These are phyloP conservation scores for Phlegmacium glaucopus DNA, from an alignment of 768 basidiomycete species.

Conservation along the genomic window DNA sequence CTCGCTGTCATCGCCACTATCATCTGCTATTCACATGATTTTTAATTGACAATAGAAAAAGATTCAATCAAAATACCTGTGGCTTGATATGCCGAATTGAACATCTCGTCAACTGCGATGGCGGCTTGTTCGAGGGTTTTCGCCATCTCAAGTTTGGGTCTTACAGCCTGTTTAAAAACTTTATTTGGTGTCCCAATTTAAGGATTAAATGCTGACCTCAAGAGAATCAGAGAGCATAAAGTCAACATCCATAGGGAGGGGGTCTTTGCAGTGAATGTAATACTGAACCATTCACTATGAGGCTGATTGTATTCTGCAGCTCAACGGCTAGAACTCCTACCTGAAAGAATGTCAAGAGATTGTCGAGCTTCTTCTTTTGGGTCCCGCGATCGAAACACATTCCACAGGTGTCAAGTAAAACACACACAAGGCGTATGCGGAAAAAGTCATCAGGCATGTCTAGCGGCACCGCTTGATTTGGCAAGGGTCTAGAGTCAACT, in stretches of 20 bases:
- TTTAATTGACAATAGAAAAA: neutral
- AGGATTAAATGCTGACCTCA: constrained; percentile 50
- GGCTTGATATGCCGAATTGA: constrained; percentile 62
- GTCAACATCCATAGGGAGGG: constrained; percentile 95
- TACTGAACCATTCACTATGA: constrained; percentile 40
- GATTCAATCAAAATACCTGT: constrained; percentile 35
- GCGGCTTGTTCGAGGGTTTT: constrained; percentile 88
- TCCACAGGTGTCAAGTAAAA: constrained; percentile 91
- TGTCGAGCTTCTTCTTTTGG: constrained; percentile 90
- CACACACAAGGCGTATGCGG: constrained; percentile 87
- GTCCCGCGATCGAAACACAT: constrained; percentile 97
- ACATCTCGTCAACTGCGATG: constrained; percentile 85
- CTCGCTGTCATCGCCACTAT: constrained; percentile 64
- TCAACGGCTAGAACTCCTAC: constrained; percentile 34
- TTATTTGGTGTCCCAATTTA: neutral
- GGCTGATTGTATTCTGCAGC: neutral
- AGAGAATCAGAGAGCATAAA: constrained; percentile 96
- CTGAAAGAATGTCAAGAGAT: constrained; percentile 92
- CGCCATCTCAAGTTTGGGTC: constrained; percentile 69
- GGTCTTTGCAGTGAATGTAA: constrained; percentile 86
- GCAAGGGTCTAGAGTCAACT: constrained; percentile 91
- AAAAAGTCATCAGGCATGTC: constrained; percentile 98
- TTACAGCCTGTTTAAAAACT: constrained; percentile 63
- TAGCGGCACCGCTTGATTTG: constrained; percentile 66
- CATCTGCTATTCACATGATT: constrained; percentile 19